phyloP scores from a whole-genome alignment of 2,329 filamentous ascomycete species.

The Aureobasidium namibiae region DNA sequence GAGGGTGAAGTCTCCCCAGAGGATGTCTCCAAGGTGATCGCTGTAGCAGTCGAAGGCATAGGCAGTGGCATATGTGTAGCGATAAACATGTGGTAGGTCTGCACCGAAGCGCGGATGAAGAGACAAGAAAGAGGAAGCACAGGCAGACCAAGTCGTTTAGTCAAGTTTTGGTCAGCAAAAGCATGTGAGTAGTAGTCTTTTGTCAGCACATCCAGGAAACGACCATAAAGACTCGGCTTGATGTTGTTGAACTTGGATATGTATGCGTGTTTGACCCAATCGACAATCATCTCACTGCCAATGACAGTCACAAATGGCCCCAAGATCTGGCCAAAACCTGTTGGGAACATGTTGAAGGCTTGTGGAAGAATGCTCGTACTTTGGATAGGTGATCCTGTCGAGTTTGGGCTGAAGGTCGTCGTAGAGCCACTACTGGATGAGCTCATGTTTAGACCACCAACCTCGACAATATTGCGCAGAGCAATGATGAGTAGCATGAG shows the following conservation, averaged over 20 bases:
- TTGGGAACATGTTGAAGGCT: slow-evolving; percentile 83
- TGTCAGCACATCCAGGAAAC: slow-evolving; percentile 85
- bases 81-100: slow-evolving; percentile 98
- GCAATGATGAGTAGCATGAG: slow-evolving; percentile 95
- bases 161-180: slow-evolving; percentile 83
- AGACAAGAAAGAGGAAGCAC: slow-evolving; percentile 89
- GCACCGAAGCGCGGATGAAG: slow-evolving; percentile 87
- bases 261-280: slow-evolving; percentile 95
- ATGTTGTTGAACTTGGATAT: slow-evolving; percentile 99
- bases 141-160: slow-evolving; percentile 79
- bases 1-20: slow-evolving; percentile 50
- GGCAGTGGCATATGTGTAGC: slow-evolving; percentile 76
- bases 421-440: slow-evolving; percentile 22
- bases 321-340: slow-evolving; percentile 63
- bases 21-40: slow-evolving; percentile 42
- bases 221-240: slow-evolving; percentile 78
- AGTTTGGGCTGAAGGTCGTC: slow-evolving; percentile 27
- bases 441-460: slow-evolving; percentile 65
- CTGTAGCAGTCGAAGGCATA: slow-evolving; percentile 40
- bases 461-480: slow-evolving; percentile 90
- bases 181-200: slow-evolving; percentile 98
- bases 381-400: slow-evolving; percentile 49
- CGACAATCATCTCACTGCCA: slow-evolving; percentile 92
- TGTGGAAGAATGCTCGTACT: slow-evolving; percentile 72
- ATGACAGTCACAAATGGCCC: slow-evolving; percentile 91